Conservation (phyloP, 192 early-diverging fungal genomes). For the Spinellus fusiger region DNA sequence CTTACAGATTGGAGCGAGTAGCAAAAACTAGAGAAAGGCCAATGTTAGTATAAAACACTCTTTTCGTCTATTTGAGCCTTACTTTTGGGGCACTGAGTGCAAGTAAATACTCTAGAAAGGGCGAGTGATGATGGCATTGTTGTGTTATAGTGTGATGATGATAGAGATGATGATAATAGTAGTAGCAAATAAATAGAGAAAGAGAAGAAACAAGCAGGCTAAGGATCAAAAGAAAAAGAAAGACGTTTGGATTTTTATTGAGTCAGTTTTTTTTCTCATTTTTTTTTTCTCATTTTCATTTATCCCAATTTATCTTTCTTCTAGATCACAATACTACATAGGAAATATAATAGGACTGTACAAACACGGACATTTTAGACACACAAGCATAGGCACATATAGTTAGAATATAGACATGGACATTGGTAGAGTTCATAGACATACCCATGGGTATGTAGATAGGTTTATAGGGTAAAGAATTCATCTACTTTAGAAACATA, state of each 20-base stretch:
- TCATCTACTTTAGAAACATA: neutral
- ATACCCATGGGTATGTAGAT: neutral
- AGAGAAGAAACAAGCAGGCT: neutral
- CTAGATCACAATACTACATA: neutral
- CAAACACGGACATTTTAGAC: no score
- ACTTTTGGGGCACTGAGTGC: constrained; percentile 25
- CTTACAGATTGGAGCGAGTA: constrained; percentile 31
- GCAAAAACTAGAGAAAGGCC: constrained; percentile 17
- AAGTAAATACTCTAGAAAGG: constrained; percentile 6
- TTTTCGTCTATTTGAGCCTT: neutral
- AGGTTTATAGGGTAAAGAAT: neutral
- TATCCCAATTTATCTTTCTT: neutral
- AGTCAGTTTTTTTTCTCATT: neutral
- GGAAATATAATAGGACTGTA: no score
- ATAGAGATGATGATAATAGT: neutral
- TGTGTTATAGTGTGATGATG: no score
- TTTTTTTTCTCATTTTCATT: neutral
- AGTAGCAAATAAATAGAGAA: neutral
- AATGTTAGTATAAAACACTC: neutral
- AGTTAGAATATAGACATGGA: no score
- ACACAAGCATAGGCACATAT: no score
- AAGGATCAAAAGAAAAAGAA: neutral
- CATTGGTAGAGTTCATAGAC: neutral
- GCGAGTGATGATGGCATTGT: neutral
- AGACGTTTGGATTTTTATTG: neutral